Conservation (phyloP, 768 basidiomycete species). For the Boletus sensibilis region DNA sequence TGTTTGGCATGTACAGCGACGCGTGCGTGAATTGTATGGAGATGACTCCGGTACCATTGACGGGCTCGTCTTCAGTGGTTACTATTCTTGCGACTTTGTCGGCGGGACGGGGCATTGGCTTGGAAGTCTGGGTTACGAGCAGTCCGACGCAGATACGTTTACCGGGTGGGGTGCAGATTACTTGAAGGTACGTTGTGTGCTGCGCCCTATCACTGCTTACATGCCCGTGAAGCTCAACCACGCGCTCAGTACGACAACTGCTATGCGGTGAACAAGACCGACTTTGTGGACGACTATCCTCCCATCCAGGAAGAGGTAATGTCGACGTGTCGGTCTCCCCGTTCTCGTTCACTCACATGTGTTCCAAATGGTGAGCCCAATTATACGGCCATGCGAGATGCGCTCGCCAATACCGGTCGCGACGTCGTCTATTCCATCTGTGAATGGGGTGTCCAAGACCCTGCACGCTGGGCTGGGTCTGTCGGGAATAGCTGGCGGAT, state of each 20-base stretch:
- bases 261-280: slow-evolving; percentile 1
- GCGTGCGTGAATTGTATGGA: slow-evolving; percentile 4
- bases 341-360: background rate
- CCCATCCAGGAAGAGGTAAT: slow-evolving; percentile 4
- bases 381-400: background rate
- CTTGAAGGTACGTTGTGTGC: slow-evolving; percentile 7
- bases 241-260: slow-evolving; percentile 15
- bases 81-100: slow-evolving; percentile 3
- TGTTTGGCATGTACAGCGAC: slow-evolving; percentile 12
- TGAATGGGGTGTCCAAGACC: slow-evolving; percentile 51
- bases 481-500: slow-evolving; percentile 55
- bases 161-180: slow-evolving; percentile 9
- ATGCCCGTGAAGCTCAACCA: background rate
- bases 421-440: slow-evolving; percentile 45
- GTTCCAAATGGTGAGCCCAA: background rate
- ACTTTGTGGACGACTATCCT: slow-evolving; percentile 3
- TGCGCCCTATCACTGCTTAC: background rate
- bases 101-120: background rate
- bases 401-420: no score
- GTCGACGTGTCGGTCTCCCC: background rate
- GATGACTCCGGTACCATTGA: background rate
- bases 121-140: slow-evolving; percentile 12
- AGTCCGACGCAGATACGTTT: slow-evolving; percentile 7
- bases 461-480: slow-evolving; percentile 45
- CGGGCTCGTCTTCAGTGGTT: slow-evolving; percentile 1